phyloP scores from a whole-genome alignment of 257 asterid genomes.

The Gynochthodes officinalis region DNA sequence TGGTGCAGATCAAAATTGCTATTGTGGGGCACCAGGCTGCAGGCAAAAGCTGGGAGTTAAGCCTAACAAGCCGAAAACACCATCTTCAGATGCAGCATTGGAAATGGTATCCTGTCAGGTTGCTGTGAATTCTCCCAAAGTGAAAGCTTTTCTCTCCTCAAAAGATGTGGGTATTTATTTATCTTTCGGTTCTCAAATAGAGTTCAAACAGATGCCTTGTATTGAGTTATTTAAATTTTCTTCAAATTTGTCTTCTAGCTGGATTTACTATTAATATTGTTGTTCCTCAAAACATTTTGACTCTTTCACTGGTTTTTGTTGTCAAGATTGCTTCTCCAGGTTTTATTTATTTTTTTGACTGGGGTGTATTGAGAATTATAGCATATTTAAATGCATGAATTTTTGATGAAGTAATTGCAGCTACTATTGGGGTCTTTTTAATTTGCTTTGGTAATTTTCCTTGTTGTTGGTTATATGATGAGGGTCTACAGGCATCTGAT shows the following conservation, averaged over 20 bases:
- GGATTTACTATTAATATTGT: not conserved
- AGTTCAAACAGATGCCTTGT: too few relatives aligned
- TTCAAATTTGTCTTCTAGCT: not conserved
- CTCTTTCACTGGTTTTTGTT: too few relatives aligned
- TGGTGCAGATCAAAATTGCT: constrained; percentile 98
- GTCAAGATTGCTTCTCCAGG: not conserved
- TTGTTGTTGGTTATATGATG: not conserved
- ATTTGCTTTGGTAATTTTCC: not conserved
- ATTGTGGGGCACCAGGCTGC: constrained; percentile 86
- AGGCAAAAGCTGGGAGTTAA: constrained; percentile 84
- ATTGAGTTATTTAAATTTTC: not conserved
- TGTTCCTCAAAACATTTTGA: not conserved
- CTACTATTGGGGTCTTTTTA: not conserved
- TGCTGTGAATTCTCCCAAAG: constrained; percentile 51
- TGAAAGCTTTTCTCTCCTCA: constrained; percentile 39
- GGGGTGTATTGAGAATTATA: not conserved
- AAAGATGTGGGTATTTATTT: constrained; percentile 38
- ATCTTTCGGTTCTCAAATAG: not conserved
- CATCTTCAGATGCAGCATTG: constrained; percentile 74
- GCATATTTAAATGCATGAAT: not conserved
- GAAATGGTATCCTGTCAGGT: constrained; percentile 61
- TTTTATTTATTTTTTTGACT: not conserved
- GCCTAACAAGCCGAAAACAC: constrained; percentile 54
- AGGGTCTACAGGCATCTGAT: not conserved
- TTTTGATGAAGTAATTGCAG: not conserved